Base-by-base conservation (phyloP, 2,329 filamentous ascomycete genomes). In the Colletotrichum echinochloae region DNA sequence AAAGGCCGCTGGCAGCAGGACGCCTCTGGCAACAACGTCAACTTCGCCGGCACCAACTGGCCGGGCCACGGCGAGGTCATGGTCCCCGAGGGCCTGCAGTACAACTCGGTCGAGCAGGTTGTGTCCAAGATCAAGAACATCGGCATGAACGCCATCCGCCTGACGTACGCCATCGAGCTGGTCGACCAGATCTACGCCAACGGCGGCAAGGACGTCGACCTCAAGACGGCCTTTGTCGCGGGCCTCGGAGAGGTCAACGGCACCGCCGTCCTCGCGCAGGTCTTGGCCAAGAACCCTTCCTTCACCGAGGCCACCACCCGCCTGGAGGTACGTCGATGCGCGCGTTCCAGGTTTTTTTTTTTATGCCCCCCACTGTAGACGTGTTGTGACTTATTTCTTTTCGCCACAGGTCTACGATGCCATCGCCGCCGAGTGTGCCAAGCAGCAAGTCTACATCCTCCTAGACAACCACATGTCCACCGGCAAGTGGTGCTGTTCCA, bases 91-190 rank as follows among this genome's bases (percentile, higher is more conserved):
- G 89, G 89, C 4, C 82, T 91, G 2, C 88, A 90, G 75, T 90
- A 90, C 77, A 84, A 86, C 44, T 90, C 88, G 0, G 82, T 91
- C 57, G 79, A 82, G 46, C 79, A 78, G 9, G 86, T 91, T 44
- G 84, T 90, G 0, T 78, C 83, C 4, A 85, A 85, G 78, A 83
- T 90, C 74, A 89, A 89, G 74, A 84, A 84, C 69, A 75, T 90
- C 0, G 89, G 88, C 20, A 87, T 91, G 82, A 91, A 91, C 74
- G 85, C 87, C 1, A 85, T 91, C 33, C 87, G 89, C 1, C 78
- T 91, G 51, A 90, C 88, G 0, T 92, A 86, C 65, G 88, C 89
- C 3, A 91, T 88, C 67, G 85, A 91, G 75, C 88, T 91, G 86
- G 81, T 91, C 61, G 89, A 91, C 73, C 82, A 89, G 75, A 87